These are phyloP conservation scores for Tritrichomonas musculus DNA, from an alignment of 208 protist species.

Conservation along the genomic window DNA sequence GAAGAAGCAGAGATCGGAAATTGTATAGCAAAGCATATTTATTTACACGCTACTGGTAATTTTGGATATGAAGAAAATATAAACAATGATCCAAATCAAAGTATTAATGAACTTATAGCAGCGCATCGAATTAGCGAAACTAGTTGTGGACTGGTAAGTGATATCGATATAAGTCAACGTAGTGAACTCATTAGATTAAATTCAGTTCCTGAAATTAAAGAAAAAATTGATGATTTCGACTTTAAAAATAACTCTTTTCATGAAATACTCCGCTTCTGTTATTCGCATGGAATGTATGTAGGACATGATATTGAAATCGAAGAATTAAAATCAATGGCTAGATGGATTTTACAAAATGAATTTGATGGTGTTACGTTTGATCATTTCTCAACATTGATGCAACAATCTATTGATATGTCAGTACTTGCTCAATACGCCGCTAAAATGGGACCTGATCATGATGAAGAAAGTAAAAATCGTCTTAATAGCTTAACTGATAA, in stretches of 20 bases:
- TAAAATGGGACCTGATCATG: too few relatives aligned
- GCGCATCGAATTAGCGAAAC: background rate
- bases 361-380: background rate
- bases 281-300: background rate
- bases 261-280: background rate
- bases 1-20: background rate
- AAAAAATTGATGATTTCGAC: too few relatives aligned
- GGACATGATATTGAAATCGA: background rate
- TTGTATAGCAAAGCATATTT: background rate
- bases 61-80: background rate
- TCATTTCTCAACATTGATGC: background rate
- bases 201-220: background rate
- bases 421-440: background rate
- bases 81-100: background rate
- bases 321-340: background rate
- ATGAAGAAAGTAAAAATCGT: too few relatives aligned
- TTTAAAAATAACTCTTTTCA: background rate
- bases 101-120: background rate
- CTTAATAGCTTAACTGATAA: too few relatives aligned
- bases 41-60: background rate
- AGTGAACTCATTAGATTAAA: background rate
- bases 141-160: background rate
- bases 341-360: constrained; percentile 15
- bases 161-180: background rate
- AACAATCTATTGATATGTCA: background rate